These are phyloP conservation scores for Agaricus blazei DNA, from an alignment of 768 basidiomycete genomes.

Conservation along the genomic window DNA sequence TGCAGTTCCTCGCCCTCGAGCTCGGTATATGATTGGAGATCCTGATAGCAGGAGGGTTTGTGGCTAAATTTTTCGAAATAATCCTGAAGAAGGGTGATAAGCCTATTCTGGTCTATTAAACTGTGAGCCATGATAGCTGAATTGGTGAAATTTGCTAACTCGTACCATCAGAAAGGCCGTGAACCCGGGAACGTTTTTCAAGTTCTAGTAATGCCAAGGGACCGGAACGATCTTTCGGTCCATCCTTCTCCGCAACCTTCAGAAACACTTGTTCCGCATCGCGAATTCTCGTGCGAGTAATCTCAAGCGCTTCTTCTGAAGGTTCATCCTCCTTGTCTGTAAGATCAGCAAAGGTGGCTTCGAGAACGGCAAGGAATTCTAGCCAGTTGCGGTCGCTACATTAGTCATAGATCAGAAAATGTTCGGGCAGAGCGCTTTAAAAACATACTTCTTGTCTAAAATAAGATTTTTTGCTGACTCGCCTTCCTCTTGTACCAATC, in stretches of 20 bases:
- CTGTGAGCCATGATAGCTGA: not conserved
- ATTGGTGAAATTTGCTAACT: not conserved
- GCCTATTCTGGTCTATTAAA: slow-evolving; percentile 35
- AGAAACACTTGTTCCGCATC: slow-evolving; percentile 49
- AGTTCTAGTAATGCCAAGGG: slow-evolving; percentile 72
- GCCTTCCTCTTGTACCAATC: slow-evolving; percentile 57
- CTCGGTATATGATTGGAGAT: slow-evolving; percentile 62
- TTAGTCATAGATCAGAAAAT: slow-evolving; percentile 7
- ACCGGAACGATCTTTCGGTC: slow-evolving; percentile 68
- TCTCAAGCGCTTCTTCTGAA: slow-evolving; percentile 29
- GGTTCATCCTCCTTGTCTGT: slow-evolving; percentile 15
- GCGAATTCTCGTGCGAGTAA: slow-evolving; percentile 25
- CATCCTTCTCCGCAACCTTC: slow-evolving; percentile 58
- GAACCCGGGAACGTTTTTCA: slow-evolving; percentile 50
- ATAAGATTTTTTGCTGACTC: slow-evolving; percentile 56
- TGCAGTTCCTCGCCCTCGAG: slow-evolving; percentile 42
- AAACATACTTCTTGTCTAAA: slow-evolving; percentile 49
- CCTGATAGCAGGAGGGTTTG: slow-evolving; percentile 86
- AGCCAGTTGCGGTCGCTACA: slow-evolving; percentile 81
- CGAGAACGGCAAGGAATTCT: slow-evolving; percentile 71
- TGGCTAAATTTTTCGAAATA: slow-evolving; percentile 74
- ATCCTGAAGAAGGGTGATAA: slow-evolving; percentile 48
- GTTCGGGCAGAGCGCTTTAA: not conserved
- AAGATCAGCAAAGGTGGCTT: slow-evolving; percentile 49
- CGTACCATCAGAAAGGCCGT: slow-evolving; percentile 45